Base-by-base conservation (phyloP, 2,329 filamentous ascomycete genomes). In the Sarocladium kiliense region DNA sequence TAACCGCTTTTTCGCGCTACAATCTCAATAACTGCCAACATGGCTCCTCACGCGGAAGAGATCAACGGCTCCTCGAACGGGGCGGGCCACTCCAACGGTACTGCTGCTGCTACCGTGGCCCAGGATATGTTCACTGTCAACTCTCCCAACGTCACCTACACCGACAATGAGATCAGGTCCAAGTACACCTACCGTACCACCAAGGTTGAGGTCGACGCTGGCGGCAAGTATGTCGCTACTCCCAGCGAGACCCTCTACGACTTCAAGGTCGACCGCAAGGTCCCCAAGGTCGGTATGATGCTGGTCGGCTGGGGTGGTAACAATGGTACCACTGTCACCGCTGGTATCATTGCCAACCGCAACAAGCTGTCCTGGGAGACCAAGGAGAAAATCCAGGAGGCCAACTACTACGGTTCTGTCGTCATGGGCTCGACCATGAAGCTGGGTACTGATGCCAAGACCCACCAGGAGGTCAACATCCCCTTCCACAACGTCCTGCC, bases 341-440 rank as follows among this genome's bases (percentile, higher is more conserved):
- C 94, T 59, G 94, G 93, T 71, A 96, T 99, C 74, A 82, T 99
- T 70, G 94, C 93, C 74, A 99, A 99, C 77, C 89, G 90, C 69
- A 89, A 87, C 64, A 81, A 84, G 57, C 82, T 97, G 57, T 78
- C 80, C 59, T 99, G 94, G 94, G 90, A 97, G 61, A 97, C 94
- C 65, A 92, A 93, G 67, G 91, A 97, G 74, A 92, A 92, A 54
- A 77, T 82, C 63, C 90, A 85, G 61, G 78, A 83, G 61, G 88
- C 94, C 74, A 99, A 99, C 77, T 99, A 97, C 84, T 99, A 97
- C 72, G 94, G 94, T 66, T 99, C 94, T 56, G 85, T 97, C 64
- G 84, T 97, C 74, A 97, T 99, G 94, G 82, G 87, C 60, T 97
- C 94, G 19, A 99, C 94, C 62, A 86, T 97, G 77, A 99, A 97